Base-by-base conservation (phyloP, 2,329 filamentous ascomycete species). In the Endocalyx cinctus region DNA sequence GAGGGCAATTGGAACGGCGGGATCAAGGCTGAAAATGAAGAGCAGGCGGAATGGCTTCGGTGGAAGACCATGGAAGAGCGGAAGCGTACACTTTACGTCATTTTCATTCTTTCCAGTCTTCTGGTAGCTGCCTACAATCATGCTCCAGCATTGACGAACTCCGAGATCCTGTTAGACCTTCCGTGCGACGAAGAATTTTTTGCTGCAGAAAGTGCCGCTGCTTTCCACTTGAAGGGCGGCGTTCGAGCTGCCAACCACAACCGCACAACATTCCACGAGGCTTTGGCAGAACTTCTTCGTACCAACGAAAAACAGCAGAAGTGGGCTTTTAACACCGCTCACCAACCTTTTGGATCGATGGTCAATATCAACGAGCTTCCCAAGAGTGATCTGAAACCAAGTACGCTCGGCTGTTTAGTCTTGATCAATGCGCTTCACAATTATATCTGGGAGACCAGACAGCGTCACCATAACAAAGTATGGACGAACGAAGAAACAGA, bases 381-480 rank as follows among this genome's bases (percentile, higher is more conserved):
- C 2, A 67, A 74, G 43, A 79, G 69, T 33, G 79, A 87, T 20
- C 68, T 92, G 29, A 79, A 77, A 45, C 87, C 88, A 0, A 96
- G 90, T 62, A 89, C 88, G 0, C 94, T 95, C 57, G 92, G 90
- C 7, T 95, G 88, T 55, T 70, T 96, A 18, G 75, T 96, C 5
- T 66, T 98, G 42, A 96, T 97, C 56, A 90, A 95, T 54, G 89
- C 92, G 4, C 70, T 97, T 16, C 92, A 97, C 63, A 96, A 96
- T 49, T 96, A 95, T 59, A 96, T 97, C 27, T 97, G 92, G 92
- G 90, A 97, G 62, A 96, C 89, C 0, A 76, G 90, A 16, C 89
- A 95, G 60, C 74, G 88, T 33, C 89, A 96, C 48, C 82, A 89
- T 48, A 88, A 85, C 48, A 82, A 87, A 42, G 72, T 87, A 30